Base-by-base conservation (phyloP, 2,329 filamentous ascomycete genomes). In the Ophiostoma pallidulum region DNA sequence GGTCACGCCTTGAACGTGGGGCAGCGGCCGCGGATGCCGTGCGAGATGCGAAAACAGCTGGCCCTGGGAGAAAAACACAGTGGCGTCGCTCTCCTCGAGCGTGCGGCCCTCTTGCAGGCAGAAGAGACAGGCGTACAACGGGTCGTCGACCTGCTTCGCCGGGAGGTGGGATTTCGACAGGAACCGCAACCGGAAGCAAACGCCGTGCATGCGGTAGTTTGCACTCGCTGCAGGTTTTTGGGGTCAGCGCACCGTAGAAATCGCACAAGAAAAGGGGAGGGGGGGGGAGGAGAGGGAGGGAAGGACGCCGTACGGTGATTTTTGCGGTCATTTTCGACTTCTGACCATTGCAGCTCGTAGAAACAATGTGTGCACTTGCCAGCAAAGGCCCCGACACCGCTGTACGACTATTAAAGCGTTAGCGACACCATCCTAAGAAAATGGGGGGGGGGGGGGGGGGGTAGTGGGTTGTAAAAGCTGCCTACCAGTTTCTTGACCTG, bases 151-250 rank as follows among this genome's bases (percentile, higher is more conserved):
- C 13, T 70, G 64, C 46, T 67, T 68, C 5, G 72, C 69, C 0
- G 68, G 59, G 6, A 79, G 48, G 56, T 79, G 75, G 44, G 69
- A 71, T 58, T 79, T 79, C 53, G 74, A 73, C 4, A 79, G 66
- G 51, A 78, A 72, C 2, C 75, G 71, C 2, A 77, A 56, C 8
- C 75, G 72, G 54, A 74, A 78, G 6, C 64, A 64, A 38, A 78
- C 65, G 7, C 63, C 65, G 35, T 64, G 65, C 12, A 70, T 66
- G 9, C 63, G 63, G 46, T 71, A 72, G 53, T 71, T 78, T 4
- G 68, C 73, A 9, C 64, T 61, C 24, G 70, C 71, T 73, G 42
- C 2, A 4, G 24, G 8, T 4, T 12, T n/a, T n/a, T n/a, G n/a
- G n/a, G n/a, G 29, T 45, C 39, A 8, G 14, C 18, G n/a, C 14